phyloP scores from a whole-genome alignment of 179 eudicot genomes.

The Pouteria campechiana region DNA sequence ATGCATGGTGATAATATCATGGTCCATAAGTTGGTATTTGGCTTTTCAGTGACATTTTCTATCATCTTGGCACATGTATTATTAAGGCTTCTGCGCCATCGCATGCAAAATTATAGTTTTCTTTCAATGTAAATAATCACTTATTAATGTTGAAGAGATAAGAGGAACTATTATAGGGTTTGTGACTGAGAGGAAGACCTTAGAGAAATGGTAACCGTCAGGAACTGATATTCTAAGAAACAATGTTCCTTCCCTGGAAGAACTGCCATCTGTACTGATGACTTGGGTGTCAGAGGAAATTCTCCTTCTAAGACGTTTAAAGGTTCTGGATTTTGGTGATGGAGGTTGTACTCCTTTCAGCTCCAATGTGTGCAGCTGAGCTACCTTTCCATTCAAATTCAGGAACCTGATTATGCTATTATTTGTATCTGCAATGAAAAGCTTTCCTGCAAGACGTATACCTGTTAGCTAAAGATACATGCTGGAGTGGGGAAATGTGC shows the following conservation, averaged over 20 bases:
- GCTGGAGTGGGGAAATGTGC: no score
- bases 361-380: slow-evolving; percentile 56
- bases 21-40: no score
- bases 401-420: slow-evolving; percentile 70
- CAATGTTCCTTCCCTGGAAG: slow-evolving; percentile 62
- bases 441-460: slow-evolving; percentile 49
- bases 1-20: no score
- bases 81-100: no score
- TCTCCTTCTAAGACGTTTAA: slow-evolving; percentile 76
- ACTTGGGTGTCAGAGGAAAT: slow-evolving; percentile 48
- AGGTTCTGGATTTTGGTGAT: slow-evolving; percentile 41
- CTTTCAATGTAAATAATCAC: no score
- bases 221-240: slow-evolving; percentile 59
- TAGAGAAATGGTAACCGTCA: slow-evolving; percentile 91
- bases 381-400: slow-evolving; percentile 42
- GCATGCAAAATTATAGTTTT: no score
- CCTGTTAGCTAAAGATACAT: no score
- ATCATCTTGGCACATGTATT: no score
- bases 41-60: no score
- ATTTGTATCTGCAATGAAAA: slow-evolving; percentile 84
- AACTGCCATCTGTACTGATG: slow-evolving; percentile 44
- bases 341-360: slow-evolving; percentile 89
- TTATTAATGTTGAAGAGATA: no score
- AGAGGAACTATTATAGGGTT: no score
- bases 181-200: slow-evolving; percentile 45